Conservation (phyloP, 208 protist genomes). For the Perkinsela sp. region DNA sequence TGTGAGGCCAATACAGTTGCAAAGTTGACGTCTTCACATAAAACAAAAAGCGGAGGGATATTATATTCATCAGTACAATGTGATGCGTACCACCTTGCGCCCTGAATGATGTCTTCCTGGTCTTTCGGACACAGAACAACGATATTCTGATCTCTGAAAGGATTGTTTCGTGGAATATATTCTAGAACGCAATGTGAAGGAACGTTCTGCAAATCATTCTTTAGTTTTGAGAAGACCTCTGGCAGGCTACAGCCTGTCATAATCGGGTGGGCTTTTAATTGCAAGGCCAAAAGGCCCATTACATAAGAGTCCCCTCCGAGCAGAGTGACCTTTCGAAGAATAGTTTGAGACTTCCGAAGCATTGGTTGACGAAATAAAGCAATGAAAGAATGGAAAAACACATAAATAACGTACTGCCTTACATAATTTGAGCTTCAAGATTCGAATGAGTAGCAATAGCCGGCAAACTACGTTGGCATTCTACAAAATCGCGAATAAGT, state of each 20-base stretch:
- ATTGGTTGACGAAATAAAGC: background rate
- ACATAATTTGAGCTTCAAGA: too few relatives aligned
- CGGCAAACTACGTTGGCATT: too few relatives aligned
- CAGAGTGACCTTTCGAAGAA: background rate
- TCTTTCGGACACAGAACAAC: background rate
- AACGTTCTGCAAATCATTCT: background rate
- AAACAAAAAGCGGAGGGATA: background rate
- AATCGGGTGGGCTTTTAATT: background rate
- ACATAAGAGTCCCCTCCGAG: background rate
- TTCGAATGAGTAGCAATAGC: too few relatives aligned
- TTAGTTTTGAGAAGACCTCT: background rate
- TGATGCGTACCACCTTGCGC: background rate
- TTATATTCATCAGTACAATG: background rate
- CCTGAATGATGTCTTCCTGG: background rate
- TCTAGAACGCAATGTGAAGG: background rate
- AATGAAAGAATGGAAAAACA: background rate
- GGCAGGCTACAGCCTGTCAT: background rate
- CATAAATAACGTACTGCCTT: too few relatives aligned
- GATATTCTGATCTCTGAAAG: background rate
- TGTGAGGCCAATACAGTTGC: background rate
- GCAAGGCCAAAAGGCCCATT: background rate
- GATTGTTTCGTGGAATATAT: background rate
- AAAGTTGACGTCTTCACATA: background rate
- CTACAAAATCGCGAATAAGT: too few relatives aligned
- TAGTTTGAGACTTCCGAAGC: background rate